Conservation (phyloP, 2,329 filamentous ascomycete species). For the Neoscytalidium dimidiatum region DNA sequence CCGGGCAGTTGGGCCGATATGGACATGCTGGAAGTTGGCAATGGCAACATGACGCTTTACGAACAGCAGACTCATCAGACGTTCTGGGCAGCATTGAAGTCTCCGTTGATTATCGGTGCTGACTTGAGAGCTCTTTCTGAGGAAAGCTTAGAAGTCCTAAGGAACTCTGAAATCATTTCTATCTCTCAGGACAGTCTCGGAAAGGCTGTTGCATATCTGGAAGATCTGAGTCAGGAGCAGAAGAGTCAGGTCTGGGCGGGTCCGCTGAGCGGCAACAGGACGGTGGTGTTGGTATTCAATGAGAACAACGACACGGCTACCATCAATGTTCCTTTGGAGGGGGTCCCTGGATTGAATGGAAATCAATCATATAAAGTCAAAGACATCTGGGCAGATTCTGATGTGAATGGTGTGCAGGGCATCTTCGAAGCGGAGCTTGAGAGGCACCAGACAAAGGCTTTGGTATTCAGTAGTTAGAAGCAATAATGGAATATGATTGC, state of each 20-base stretch:
- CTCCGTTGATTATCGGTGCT: slow-evolving; percentile 53
- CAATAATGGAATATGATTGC: too few species aligned
- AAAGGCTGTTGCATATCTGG: background rate
- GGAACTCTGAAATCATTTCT: slow-evolving; percentile 41
- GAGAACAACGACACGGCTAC: background rate
- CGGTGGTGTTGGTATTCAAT: background rate
- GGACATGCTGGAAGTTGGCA: slow-evolving; percentile 48
- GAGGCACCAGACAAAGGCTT: background rate
- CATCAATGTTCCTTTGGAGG: background rate
- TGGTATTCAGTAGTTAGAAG: background rate
- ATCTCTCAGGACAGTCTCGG: slow-evolving; percentile 49
- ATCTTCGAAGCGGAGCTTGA: background rate
- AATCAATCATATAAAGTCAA: background rate
- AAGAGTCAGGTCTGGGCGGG: background rate
- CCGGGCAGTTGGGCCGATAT: slow-evolving; percentile 25
- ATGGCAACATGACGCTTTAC: slow-evolving; percentile 47
- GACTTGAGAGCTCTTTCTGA: slow-evolving; percentile 30
- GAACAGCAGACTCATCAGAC: slow-evolving; percentile 55
- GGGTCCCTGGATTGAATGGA: background rate
- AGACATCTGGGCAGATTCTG: background rate
- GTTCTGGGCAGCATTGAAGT: slow-evolving; percentile 55
- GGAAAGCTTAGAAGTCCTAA: slow-evolving; percentile 44
- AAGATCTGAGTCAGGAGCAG: background rate
- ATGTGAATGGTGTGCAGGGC: background rate
- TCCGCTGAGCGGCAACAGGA: background rate